Base-by-base conservation (phyloP, 352 stramenopile genomes). In the Peronospora tabacina region DNA sequence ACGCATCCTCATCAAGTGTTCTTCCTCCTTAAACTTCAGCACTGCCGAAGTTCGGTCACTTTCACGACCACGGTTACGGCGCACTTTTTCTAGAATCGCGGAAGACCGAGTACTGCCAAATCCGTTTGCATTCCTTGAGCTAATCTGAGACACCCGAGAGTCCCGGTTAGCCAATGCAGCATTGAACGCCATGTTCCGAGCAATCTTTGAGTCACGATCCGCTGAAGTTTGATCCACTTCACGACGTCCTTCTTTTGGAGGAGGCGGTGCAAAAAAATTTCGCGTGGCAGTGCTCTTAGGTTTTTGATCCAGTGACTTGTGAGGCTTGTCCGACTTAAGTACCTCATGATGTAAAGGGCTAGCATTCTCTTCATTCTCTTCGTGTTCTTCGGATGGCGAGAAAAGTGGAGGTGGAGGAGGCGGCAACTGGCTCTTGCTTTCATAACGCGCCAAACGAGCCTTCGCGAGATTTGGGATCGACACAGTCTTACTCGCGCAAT, bases 1-100 rank as follows among this genome's bases (percentile, higher is more conserved):
- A 3, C 52, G 53, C 68, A 81, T 76, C 43, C 65, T 68, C 19
- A 61, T 62, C 30, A 66, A 44, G 42, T 81, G 64, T 33, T 81
- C 70, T 32, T 74, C 54, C n/a, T 76, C 52, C 17, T 75, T 61
- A 19, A 32, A 56, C 22, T 70, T 58, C 16, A 69, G 40, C 42
- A 68, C 67, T 17, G 64, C 59, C 7, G 51, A 55, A 30, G 63
- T 56, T 19, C 62, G 65, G 13, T 74, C 56, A 11, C 45, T 57
- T 38, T 72, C 65, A 22, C 53, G 56, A 20, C 58, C 64, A 15
- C 70, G 70, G 20, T 82, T 82, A 20, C 62, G 65, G 29, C 68
- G 68, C 24, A 82, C 49, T 63, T 72, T 56, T 17, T 63, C 67
- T 28, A 78, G 30, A 51, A 78, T 76, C 20, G 56, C 63, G 2